A percentile compares a stretch with the other conserved stretches of the same genome.
phyloP scores from a whole-genome alignment of 2,329 filamentous ascomycete species.

The Diaporthe caulivora region DNA sequence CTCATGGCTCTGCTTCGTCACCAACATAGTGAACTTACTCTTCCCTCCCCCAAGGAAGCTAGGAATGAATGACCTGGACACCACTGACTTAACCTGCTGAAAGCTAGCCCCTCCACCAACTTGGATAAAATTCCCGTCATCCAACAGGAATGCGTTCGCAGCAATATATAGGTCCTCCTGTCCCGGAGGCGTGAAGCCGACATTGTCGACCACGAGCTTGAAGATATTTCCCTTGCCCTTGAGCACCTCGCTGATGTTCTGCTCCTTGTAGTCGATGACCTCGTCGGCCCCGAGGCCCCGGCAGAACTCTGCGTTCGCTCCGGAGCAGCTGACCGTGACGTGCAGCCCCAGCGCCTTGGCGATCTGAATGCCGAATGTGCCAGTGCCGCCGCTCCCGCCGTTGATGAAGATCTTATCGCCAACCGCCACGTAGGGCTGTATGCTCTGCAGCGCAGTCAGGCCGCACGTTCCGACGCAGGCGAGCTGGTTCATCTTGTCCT shows the following conservation, averaged over 20 bases:
- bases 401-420: slow-evolving; percentile 72
- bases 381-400: slow-evolving; percentile 72
- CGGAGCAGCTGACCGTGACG: slow-evolving; percentile 71
- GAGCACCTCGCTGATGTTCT: slow-evolving; percentile 60
- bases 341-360: slow-evolving; percentile 71
- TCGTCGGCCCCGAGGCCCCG: slow-evolving; percentile 72
- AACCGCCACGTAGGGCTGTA: slow-evolving; percentile 56
- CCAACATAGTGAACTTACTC: slow-evolving; percentile 54
- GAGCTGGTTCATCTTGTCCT: slow-evolving; percentile 50
- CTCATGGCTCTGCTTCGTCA: slow-evolving; percentile 52
- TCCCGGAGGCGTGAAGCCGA: slow-evolving; percentile 56
- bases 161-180: slow-evolving; percentile 62
- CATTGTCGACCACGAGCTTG: slow-evolving; percentile 69
- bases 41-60: slow-evolving; percentile 55
- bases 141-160: slow-evolving; percentile 62
- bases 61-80: slow-evolving; percentile 47
- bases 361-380: slow-evolving; percentile 72
- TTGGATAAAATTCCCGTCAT: slow-evolving; percentile 64
- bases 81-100: slow-evolving; percentile 37
- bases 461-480: slow-evolving; percentile 59
- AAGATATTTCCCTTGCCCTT: slow-evolving; percentile 62
- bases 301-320: slow-evolving; percentile 67
- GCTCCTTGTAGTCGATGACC: slow-evolving; percentile 69
- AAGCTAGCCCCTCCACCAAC: slow-evolving; percentile 56
- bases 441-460: slow-evolving; percentile 60